Evolutionary conservation across 306 rosid species (phyloP).

Genomic region (Rosa multiflora): DNA sequence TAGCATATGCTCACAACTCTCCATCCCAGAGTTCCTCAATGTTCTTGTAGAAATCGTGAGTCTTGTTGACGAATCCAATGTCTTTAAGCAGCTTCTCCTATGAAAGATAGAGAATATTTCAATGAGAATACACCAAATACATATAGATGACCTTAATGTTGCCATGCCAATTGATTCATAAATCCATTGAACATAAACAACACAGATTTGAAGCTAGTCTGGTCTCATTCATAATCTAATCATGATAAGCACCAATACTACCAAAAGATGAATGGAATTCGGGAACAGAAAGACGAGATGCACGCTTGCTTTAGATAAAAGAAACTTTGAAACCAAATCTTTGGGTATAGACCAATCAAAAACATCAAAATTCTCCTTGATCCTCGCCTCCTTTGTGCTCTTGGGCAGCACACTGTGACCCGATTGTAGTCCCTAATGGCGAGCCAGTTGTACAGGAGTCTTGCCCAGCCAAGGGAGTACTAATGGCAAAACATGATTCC

Average conservation of each 20-base stretch:
- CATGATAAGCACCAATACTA: background rate
- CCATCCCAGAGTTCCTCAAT: slow-evolving; percentile 68
- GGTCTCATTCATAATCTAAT: background rate
- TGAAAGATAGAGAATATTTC: background rate
- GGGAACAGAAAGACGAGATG: background rate
- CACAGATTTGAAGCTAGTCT: background rate
- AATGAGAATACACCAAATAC: slow-evolving; percentile 7
- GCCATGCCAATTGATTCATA: too few relatives aligned
- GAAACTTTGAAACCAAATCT: slow-evolving; percentile 46
- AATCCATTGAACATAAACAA: background rate
- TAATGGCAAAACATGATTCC: too few relatives aligned
- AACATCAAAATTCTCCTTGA: slow-evolving; percentile 56
- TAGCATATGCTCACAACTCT: slow-evolving; percentile 38
- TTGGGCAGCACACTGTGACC: slow-evolving; percentile 78
- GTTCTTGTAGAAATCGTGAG: slow-evolving; percentile 41
- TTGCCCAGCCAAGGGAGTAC: too few relatives aligned
- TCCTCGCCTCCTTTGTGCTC: slow-evolving; percentile 54
- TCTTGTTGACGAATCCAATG: slow-evolving; percentile 22
- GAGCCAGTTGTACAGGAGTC: too few relatives aligned
- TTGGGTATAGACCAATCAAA: slow-evolving; percentile 64
- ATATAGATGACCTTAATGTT: background rate
- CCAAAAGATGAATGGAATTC: background rate
- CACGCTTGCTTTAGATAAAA: slow-evolving; percentile 54
- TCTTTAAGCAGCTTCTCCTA: slow-evolving; percentile 50
- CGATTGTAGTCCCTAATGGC: background rate